phyloP scores from a whole-genome alignment of 23 red algal species.

The Cyanidium caldarium region DNA sequence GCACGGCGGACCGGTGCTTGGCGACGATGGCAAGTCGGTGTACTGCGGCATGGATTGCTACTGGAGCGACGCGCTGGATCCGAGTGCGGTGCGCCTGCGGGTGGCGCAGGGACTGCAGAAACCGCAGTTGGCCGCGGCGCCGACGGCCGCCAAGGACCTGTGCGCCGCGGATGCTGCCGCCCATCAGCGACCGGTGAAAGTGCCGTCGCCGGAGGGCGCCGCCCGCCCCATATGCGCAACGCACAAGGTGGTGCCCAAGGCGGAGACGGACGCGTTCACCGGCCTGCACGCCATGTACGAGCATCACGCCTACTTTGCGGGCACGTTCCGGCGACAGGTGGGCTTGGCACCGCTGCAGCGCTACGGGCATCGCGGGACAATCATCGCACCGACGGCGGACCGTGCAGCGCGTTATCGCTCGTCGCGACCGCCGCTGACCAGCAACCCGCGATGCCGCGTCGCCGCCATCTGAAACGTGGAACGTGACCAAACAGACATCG shows the following conservation, averaged over 20 bases:
- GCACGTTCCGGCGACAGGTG: background rate
- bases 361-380: too few species aligned
- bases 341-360: background rate
- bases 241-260: background rate
- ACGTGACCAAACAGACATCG: too few species aligned
- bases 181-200: background rate
- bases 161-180: background rate
- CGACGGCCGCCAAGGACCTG: background rate
- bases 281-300: background rate
- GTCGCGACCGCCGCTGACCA: too few species aligned
- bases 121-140: background rate
- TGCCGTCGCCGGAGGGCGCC: background rate
- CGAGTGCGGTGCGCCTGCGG: background rate
- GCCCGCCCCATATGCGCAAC: background rate
- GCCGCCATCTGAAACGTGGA: too few species aligned
- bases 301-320: conserved; percentile 2
- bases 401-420: too few species aligned
- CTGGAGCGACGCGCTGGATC: background rate
- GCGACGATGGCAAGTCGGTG: background rate
- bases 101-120: background rate
- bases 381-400: too few species aligned
- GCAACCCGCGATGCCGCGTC: too few species aligned
- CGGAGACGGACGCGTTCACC: background rate
- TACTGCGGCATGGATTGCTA: conserved; percentile 2
- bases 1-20: background rate